A percentile compares a stretch with the other conserved stretches of the same genome.
phyloP scores from a whole-genome alignment of 1,284 basidiomycete species.

The Trametes polyzona region DNA sequence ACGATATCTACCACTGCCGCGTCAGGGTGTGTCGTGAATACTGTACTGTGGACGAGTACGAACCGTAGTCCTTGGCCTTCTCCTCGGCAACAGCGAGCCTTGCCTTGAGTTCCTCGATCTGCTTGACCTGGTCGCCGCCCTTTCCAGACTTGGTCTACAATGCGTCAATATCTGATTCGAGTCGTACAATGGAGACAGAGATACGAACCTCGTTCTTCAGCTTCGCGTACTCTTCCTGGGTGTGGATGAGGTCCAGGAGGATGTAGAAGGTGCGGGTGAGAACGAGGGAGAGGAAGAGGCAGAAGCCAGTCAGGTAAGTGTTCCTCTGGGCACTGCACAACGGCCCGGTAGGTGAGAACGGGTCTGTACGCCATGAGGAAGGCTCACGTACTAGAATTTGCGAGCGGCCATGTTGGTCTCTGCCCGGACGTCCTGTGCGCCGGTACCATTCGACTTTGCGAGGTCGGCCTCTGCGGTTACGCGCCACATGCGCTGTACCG shows the following conservation, averaged over 20 bases:
- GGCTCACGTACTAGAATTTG: constrained; percentile 85
- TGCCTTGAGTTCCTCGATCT: constrained; percentile 70
- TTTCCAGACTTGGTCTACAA: constrained; percentile 28
- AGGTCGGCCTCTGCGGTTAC: constrained; percentile 78
- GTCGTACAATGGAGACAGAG: not conserved
- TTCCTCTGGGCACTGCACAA: constrained; percentile 73
- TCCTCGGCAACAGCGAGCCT: constrained; percentile 49
- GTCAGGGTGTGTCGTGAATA: not conserved
- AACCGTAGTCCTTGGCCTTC: constrained; percentile 74
- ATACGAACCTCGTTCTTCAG: constrained; percentile 71
- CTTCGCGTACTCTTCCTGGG: constrained; percentile 86
- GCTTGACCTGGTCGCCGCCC: constrained; percentile 56
- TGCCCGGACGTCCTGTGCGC: constrained; percentile 68
- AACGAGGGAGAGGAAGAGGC: constrained; percentile 92
- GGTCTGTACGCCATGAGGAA: not conserved
- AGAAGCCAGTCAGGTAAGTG: constrained; percentile 91
- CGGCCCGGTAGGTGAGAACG: not conserved
- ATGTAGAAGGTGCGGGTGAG: constrained; percentile 93
- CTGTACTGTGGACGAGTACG: constrained; percentile 29
- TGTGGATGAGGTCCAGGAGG: constrained; percentile 87
- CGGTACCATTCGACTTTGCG: constrained; percentile 62
- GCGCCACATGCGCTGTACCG: constrained; percentile 91
- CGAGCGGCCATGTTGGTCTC: constrained; percentile 88
- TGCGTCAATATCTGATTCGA: not conserved
- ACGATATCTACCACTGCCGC: constrained; percentile 58